Base-by-base conservation (phyloP, 305 asterid species). In the Fraxinus floribunda region DNA sequence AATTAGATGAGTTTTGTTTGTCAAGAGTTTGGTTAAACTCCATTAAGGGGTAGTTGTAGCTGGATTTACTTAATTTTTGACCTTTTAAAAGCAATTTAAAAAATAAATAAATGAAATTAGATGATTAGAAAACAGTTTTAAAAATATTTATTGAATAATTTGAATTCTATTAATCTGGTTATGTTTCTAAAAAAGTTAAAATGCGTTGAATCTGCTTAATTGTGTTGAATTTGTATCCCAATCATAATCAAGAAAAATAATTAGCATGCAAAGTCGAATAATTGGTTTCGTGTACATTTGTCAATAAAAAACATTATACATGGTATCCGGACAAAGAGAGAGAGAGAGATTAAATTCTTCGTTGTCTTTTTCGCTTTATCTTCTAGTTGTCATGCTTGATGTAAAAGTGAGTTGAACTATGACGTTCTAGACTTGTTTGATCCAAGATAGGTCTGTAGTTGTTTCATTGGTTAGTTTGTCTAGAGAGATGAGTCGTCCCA, bases 31-130 rank as follows among this genome's bases (percentile, higher is more conserved):
- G 24, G 76, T 71, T 30, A 1, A 32, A 71, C 41, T 30, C 44
- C 76, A 71, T 71, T 32, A 15, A 64, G 16, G 35, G 11, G 76
- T 71, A 1, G 44, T 71, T 71, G 22, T 71, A 71, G 76, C 32
- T 71, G 6, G 76, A 71, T 71, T 71, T 71, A 71, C 39, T 71
- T 71, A 71, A 71, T 13, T 30, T 15, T 71, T 32, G 75, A 71
- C 76, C 13, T 32, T 71, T 32, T 5, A 34, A 34, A 32, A 70
- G 76, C 38, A 70, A 70, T 32, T 6, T 5, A 35, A 35, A 35
- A 35, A 35, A 35, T 4, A 32, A 32, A 32, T 6, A 39, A 0
- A 7, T 26, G 30, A 66, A 70, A 30, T 68, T n/a, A 55, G 24
- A 55, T 0, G 2, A 55, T 55, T 16, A 6, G 9, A 57, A 57